phyloP scores from a whole-genome alignment of 257 asterid species.

The Lithospermum erythrorhizon region DNA sequence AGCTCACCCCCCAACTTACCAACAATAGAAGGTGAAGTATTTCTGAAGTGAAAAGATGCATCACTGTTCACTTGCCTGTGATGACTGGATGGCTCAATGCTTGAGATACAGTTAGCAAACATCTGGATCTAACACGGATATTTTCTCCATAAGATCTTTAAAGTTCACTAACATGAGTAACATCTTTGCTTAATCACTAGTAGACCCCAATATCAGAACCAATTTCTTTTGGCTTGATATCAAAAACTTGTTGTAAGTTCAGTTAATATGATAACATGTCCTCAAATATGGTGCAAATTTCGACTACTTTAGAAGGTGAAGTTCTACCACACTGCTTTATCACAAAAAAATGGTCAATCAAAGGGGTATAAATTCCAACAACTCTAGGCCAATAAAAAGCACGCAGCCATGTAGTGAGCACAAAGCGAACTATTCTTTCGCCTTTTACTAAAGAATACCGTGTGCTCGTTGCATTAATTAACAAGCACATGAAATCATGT shows the following conservation, averaged over 20 bases:
- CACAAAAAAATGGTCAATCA: background rate
- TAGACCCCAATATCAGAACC: constrained; percentile 66
- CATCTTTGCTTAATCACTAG: constrained; percentile 78
- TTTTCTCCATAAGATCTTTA: constrained; percentile 87
- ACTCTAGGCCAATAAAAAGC: background rate
- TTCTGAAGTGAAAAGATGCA: constrained; percentile 68
- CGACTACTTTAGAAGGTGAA: background rate
- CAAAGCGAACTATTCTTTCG: background rate
- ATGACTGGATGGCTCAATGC: constrained; percentile 98
- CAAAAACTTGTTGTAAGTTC: constrained; percentile 8
- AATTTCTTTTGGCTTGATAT: constrained; percentile 88
- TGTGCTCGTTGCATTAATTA: background rate
- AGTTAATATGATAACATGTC: too few relatives aligned
- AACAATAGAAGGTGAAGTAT: constrained; percentile 40
- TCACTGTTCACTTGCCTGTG: constrained; percentile 97
- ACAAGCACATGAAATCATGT: too few relatives aligned
- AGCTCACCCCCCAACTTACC: constrained; percentile 43
- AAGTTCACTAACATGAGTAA: constrained; percentile 77
- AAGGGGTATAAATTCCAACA: background rate
- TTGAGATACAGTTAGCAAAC: constrained; percentile 88
- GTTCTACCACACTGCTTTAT: background rate
- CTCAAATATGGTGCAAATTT: background rate
- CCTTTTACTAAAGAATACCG: background rate
- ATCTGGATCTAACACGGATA: constrained; percentile 89
- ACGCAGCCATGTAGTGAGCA: background rate